Evolutionary conservation across 345 rosid genomes (phyloP), one percentile per base, ranked within the genome.

Genomic region (Aurinia saxatilis): DNA sequence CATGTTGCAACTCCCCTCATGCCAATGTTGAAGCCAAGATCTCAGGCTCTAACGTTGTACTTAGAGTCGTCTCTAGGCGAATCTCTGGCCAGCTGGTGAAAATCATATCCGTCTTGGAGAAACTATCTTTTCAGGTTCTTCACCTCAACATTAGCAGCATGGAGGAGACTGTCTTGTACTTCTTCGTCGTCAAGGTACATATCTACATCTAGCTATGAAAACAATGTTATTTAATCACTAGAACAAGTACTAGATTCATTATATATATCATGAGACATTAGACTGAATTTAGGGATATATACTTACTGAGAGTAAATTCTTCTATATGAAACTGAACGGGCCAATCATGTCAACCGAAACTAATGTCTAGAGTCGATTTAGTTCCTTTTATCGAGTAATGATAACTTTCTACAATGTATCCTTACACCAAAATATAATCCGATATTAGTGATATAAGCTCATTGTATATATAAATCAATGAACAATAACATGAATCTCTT

Each of bases 11-110:
- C 81, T 92, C 98, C 27, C 72, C 93, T 5, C 70, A 79, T 57
- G 98, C 96, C 2, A 95, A 92, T 59, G 91, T 92, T 0, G 98
- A 92, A 68, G 98, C 98, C 1, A 89, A 83, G 81, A 76, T 92
- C 57, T 76, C 87, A 1, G 98, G 98, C 44, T 74, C 98, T 1
- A 86, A 92, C 33, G 96, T 86, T 50, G 44, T 86, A 15, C 19
- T 92, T 55, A 92, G 85, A 71, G 78, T 87, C 11, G 72, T 87
- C 39, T 81, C 82, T 4, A 50, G 62, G 66, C 38, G 82, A 73
- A 79, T 79, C 25, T 57, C 78, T 0, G 95, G 96, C 5, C 96
- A 92, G 75, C 66, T 82, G 9, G 78, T 82, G 65, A 83, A 74
- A 84, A 89, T 92, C 58, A 78, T 89, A 49, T 72, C 60, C 31